Conservation (phyloP, 208 protist species). For the Trypanosoma avium region DNA sequence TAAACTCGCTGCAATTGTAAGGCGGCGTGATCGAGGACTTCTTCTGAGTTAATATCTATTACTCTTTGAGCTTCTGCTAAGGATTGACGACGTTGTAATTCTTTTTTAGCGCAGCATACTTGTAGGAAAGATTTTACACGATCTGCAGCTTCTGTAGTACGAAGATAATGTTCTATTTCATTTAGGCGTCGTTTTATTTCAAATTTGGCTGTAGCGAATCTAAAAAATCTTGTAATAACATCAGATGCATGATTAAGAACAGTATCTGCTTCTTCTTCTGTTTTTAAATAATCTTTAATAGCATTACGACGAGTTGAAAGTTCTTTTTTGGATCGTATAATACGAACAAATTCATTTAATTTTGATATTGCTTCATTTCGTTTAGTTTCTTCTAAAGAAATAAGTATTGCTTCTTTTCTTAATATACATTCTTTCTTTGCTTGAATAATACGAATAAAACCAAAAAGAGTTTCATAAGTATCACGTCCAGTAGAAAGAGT, state of each 20-base stretch:
- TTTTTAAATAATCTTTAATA: background rate
- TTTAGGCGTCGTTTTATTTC: background rate
- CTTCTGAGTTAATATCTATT: background rate
- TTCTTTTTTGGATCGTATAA: constrained; percentile 14
- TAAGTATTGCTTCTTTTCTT: background rate
- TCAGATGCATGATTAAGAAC: background rate
- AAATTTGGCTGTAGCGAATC: background rate
- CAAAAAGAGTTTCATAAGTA: background rate
- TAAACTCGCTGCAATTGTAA: constrained; percentile 29
- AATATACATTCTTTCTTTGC: background rate
- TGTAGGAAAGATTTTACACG: constrained; percentile 10
- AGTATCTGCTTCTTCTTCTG: background rate
- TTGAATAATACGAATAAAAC: constrained; percentile 12
- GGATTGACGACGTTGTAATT: background rate
- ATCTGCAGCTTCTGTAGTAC: background rate
- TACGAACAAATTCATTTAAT: constrained; percentile 2
- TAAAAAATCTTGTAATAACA: constrained; percentile 3
- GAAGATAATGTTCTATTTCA: background rate
- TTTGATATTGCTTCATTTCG: background rate
- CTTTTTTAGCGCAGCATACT: constrained; percentile 12
- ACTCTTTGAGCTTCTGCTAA: background rate
- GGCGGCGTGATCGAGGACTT: constrained; percentile 1
- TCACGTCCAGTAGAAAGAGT: background rate
- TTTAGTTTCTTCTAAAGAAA: background rate
- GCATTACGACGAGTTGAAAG: background rate